Base-by-base conservation (phyloP, 164 flowering plant genomes). In the Protea cynaroides region DNA sequence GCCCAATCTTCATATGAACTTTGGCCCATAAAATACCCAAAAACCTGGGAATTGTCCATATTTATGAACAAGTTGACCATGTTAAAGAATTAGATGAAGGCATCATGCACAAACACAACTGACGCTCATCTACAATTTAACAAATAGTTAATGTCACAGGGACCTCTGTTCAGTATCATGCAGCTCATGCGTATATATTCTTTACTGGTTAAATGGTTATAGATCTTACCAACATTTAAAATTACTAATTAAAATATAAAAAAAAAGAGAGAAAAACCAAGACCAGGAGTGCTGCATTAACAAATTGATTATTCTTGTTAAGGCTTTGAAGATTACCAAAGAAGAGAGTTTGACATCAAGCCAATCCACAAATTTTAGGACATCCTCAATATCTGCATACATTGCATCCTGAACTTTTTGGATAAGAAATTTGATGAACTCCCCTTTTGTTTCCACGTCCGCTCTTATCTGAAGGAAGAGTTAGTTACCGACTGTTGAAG, bases 391-490 rank as follows among this genome's bases (percentile, higher is more conserved):
- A 68, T 82, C 78, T 0, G 81, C 55, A 58, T 69, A 83, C 53
- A 81, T 71, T 21, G 85, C 75, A 34, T 69, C 60, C 46, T 66
- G 73, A 53, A 87, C 76, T 75, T 81, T 83, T 63, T 77, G 72
- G 55, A 83, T 87, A 46, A 87, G 86, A 64, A 74, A 67, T 49
- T 78, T 78, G 75, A 87, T 77, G 74, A 84, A 80, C 21, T 83
- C 87, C 17, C 89, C 89, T 71, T 84, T 86, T 14, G 86, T 83
- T 71, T 81, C 84, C 69, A 86, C 74, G 58, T 86, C 92, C 23
- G 72, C 65, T 74, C 67, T 87, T 61, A 87, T 82, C 89, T 84
- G 64, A 62, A 80, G 71, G 25, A 25, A 22, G 29, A 24, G 40
- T 19, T 36, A 62, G 15, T 64, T 13, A 1, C 18, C 13, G 29